Evolutionary conservation across 2,329 filamentous ascomycete genomes (phyloP).

Genomic region (Hypoxylon sp.): DNA sequence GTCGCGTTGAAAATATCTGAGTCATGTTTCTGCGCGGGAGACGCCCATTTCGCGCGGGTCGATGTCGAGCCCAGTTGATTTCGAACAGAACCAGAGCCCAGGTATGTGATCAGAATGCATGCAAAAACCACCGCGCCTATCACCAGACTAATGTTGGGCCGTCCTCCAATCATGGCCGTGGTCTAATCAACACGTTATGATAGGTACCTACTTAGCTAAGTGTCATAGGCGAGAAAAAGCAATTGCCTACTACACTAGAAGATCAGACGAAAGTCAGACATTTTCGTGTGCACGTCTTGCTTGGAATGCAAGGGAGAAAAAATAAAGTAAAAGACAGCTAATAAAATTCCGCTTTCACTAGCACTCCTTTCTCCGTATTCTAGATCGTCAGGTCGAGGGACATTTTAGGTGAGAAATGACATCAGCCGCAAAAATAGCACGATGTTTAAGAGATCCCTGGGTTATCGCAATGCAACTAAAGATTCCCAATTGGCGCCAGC

Average conservation of each 20-base stretch:
- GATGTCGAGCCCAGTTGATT: conserved; percentile 24
- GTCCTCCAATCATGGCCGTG: conserved; percentile 35
- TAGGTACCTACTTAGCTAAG: conserved; percentile 5
- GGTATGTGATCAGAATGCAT: conserved; percentile 24
- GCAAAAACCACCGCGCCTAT: conserved; percentile 24
- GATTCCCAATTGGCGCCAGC: conserved; percentile 4
- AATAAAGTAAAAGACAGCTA: conserved; percentile 5
- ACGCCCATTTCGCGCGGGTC: conserved; percentile 15
- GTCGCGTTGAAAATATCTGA: conserved; percentile 42
- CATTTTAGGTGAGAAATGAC: conserved; percentile 16
- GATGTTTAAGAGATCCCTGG: neutral
- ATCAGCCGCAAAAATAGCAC: conserved; percentile 24
- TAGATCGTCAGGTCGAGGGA: conserved; percentile 13
- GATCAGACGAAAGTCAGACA: neutral
- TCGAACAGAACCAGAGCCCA: conserved; percentile 28
- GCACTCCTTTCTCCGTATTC: conserved; percentile 8
- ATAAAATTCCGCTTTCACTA: conserved; percentile 20
- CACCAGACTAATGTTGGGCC: conserved; percentile 30
- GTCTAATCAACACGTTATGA: conserved; percentile 7
- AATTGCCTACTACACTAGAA: neutral
- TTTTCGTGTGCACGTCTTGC: neutral
- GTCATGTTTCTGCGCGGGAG: conserved; percentile 23
- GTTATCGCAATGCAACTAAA: conserved; percentile 1
- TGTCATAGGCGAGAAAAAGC: conserved; percentile 4
- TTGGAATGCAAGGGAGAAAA: neutral